A percentile compares a stretch with the other conserved stretches of the same genome.
Conservation (phyloP, 2,329 filamentous ascomycete genomes). For the Metarhizium anisopliae region DNA sequence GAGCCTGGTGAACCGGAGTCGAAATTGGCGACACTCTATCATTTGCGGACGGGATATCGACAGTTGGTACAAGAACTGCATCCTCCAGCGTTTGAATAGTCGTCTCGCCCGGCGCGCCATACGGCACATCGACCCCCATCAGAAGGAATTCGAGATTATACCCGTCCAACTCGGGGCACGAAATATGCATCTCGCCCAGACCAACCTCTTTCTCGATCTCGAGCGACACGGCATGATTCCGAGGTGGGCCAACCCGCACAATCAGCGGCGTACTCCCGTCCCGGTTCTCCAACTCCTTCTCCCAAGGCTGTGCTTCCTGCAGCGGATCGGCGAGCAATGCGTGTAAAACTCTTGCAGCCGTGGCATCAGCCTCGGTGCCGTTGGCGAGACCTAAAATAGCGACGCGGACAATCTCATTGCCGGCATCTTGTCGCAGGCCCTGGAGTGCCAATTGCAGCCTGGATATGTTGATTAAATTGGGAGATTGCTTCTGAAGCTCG, state of each 20-base stretch:
- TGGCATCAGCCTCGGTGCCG: constrained; percentile 29
- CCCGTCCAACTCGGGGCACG: constrained; percentile 51
- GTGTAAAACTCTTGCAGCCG: constrained; percentile 57
- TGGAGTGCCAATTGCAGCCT: constrained; percentile 62
- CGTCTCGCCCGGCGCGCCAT: constrained; percentile 20
- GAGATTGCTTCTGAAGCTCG: constrained; percentile 51
- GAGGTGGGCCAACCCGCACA: constrained; percentile 40
- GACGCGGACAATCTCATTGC: constrained; percentile 48
- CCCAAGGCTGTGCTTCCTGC: constrained; percentile 54
- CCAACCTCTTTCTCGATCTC: constrained; percentile 24
- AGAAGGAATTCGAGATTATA: constrained; percentile 57
- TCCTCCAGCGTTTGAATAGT: constrained; percentile 44
- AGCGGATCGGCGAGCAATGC: constrained; percentile 65
- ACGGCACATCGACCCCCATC: constrained; percentile 37
- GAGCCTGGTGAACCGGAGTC: constrained; percentile 75
- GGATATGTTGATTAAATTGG: constrained; percentile 57
- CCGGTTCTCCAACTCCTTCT: constrained; percentile 47
- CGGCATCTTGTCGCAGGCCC: constrained; percentile 48
- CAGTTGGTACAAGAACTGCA: constrained; percentile 62
- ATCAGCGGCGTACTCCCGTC: constrained; percentile 49
- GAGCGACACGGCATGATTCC: constrained; percentile 19
- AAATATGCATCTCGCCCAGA: constrained; percentile 51
- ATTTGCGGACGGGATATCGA: constrained; percentile 60
- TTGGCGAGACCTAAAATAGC: constrained; percentile 43
- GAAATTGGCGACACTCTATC: constrained; percentile 58